Percentiles rank a stretch among this genome's conserved stretches.
Conservation (phyloP, 1,284 basidiomycete species). For the Stygiomarasmius scandens region DNA sequence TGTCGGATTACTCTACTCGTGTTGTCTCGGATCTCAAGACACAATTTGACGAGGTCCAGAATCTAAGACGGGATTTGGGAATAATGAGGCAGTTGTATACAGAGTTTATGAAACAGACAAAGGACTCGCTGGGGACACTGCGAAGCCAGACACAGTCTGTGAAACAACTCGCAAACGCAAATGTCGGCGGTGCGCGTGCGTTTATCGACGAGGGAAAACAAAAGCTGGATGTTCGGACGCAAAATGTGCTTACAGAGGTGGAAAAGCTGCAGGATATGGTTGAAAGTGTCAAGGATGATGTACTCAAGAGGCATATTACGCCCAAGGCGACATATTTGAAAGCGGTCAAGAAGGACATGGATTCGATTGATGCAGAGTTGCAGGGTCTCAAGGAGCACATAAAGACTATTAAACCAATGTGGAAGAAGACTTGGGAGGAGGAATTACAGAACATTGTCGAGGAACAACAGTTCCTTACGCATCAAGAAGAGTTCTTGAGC, state of each 20-base stretch:
- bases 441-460: slow-evolving; percentile 97
- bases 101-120: slow-evolving; percentile 91
- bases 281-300: slow-evolving; percentile 90
- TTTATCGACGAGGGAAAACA: slow-evolving; percentile 92
- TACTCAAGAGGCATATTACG: slow-evolving; percentile 85
- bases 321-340: slow-evolving; percentile 80
- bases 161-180: slow-evolving; percentile 80
- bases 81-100: slow-evolving; percentile 93
- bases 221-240: slow-evolving; percentile 86
- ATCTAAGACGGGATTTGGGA: slow-evolving; percentile 89
- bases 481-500: slow-evolving; percentile 88
- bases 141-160: slow-evolving; percentile 86
- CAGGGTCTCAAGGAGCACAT: slow-evolving; percentile 85
- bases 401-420: slow-evolving; percentile 90
- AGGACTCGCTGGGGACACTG: slow-evolving; percentile 77
- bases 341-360: slow-evolving; percentile 76
- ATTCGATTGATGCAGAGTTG: slow-evolving; percentile 71
- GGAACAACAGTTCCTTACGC: slow-evolving; percentile 92
- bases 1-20: slow-evolving; percentile 71
- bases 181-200: slow-evolving; percentile 84
- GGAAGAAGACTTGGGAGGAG: slow-evolving; percentile 98
- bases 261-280: slow-evolving; percentile 94
- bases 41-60: slow-evolving; percentile 94
- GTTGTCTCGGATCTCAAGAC: slow-evolving; percentile 84
- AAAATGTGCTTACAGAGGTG: slow-evolving; percentile 89